Conservation (phyloP, 1,284 basidiomycete genomes). For the Ceratobasidium sp. region DNA sequence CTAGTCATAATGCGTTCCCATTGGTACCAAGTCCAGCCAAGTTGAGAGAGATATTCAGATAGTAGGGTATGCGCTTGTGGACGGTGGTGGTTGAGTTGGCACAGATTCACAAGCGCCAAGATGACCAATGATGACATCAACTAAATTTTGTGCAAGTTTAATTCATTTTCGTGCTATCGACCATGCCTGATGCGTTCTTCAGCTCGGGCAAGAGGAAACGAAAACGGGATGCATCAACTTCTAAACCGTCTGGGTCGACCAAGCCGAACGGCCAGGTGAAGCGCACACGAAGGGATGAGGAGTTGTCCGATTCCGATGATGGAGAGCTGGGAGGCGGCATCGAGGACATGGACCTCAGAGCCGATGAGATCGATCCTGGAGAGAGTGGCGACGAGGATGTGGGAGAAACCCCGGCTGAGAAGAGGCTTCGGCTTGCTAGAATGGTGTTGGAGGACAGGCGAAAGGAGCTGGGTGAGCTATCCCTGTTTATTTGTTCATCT, state of each 20-base stretch:
- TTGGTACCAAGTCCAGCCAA: conserved; percentile 11
- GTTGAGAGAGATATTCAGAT: neutral
- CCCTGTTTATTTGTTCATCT: neutral
- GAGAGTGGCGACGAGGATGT: conserved; percentile 80
- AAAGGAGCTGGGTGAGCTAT: conserved; percentile 70
- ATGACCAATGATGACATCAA: conserved; percentile 27
- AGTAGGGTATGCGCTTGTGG: neutral
- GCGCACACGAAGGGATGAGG: conserved; percentile 64
- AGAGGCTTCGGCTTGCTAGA: conserved; percentile 88
- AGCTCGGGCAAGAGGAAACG: conserved; percentile 39
- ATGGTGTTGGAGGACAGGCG: conserved; percentile 89
- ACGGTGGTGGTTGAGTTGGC: conserved; percentile 22
- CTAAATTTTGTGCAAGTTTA: conserved; percentile 34
- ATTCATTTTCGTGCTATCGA: conserved; percentile 11
- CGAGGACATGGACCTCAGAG: conserved; percentile 78
- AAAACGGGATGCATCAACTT: conserved; percentile 36
- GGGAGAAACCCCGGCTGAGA: conserved; percentile 93
- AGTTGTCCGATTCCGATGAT: conserved; percentile 70
- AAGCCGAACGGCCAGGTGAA: conserved; percentile 23
- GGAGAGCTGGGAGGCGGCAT: conserved; percentile 54
- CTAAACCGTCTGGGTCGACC: conserved; percentile 35
- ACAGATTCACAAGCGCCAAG: conserved; percentile 7
- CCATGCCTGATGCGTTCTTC: conserved; percentile 40
- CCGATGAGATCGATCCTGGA: conserved; percentile 61
- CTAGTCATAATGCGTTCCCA: conserved; percentile 37